phyloP scores from a whole-genome alignment of 768 basidiomycete genomes.

The Russula sp. region DNA sequence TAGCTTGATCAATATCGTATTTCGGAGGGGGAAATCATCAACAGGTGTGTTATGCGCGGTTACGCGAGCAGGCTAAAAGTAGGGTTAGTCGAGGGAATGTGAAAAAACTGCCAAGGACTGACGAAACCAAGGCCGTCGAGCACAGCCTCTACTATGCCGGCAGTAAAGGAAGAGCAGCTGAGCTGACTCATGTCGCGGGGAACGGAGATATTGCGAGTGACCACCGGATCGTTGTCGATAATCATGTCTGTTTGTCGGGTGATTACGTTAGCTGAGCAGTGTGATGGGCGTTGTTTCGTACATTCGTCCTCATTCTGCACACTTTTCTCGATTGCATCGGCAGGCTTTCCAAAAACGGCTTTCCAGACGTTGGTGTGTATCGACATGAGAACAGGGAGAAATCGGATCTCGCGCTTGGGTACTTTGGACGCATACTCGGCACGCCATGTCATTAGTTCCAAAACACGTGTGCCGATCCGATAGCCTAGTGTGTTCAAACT shows the following conservation, averaged over 20 bases:
- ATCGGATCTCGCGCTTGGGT: slow-evolving; percentile 88
- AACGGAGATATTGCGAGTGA: slow-evolving; percentile 89
- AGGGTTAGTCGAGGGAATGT: slow-evolving; percentile 2
- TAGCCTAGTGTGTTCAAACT: slow-evolving; percentile 93
- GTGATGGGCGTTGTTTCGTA: slow-evolving; percentile 30
- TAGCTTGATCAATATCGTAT: slow-evolving; percentile 95
- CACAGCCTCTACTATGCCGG: slow-evolving; percentile 95
- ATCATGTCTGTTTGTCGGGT: slow-evolving; percentile 77
- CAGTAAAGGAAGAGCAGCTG: slow-evolving; percentile 95
- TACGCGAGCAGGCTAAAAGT: slow-evolving; percentile 80
- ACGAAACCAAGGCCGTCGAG: slow-evolving; percentile 92
- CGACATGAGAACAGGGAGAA: slow-evolving; percentile 87
- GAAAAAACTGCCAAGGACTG: slow-evolving; percentile 31
- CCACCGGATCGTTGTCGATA: slow-evolving; percentile 89
- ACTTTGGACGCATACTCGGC: slow-evolving; percentile 71
- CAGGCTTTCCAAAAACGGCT: slow-evolving; percentile 87
- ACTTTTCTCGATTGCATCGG: slow-evolving; percentile 93
- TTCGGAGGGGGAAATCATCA: slow-evolving; percentile 70
- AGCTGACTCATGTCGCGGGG: slow-evolving; percentile 91
- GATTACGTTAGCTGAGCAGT: slow-evolving; percentile 12
- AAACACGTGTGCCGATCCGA: slow-evolving; percentile 78
- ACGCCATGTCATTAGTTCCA: slow-evolving; percentile 81
- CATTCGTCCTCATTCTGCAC: slow-evolving; percentile 97
- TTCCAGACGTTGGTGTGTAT: slow-evolving; percentile 95
- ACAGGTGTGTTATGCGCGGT: slow-evolving; percentile 93